Evolutionary conservation across 1,284 basidiomycete species (phyloP).

Genomic region (Flammula alnicola): DNA sequence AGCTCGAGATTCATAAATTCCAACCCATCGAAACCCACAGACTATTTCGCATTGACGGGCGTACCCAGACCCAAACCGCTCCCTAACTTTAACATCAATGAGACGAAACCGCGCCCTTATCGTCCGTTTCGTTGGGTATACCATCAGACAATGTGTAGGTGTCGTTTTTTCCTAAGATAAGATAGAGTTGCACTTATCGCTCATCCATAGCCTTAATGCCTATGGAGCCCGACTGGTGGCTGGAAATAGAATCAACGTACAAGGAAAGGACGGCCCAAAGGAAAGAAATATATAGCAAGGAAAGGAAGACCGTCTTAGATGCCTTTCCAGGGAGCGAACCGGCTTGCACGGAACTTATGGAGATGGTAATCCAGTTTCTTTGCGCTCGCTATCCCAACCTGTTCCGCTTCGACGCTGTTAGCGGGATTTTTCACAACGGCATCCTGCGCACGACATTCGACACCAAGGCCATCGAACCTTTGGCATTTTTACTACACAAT

Average conservation of each 20-base stretch:
- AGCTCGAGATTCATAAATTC: no score
- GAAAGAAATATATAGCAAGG: slow-evolving; percentile 38
- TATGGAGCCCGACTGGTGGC: slow-evolving; percentile 56
- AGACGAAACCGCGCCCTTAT: slow-evolving; percentile 50
- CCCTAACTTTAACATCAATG: slow-evolving; percentile 46
- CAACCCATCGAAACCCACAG: no score
- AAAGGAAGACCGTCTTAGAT: slow-evolving; percentile 44
- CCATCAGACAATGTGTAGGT: slow-evolving; percentile 57
- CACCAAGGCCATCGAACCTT: slow-evolving; percentile 35
- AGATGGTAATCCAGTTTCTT: slow-evolving; percentile 54
- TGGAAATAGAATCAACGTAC: slow-evolving; percentile 58
- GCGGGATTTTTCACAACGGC: slow-evolving; percentile 44
- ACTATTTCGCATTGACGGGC: slow-evolving; percentile 46
- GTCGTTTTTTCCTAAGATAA: not conserved
- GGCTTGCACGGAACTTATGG: slow-evolving; percentile 51
- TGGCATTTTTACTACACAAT: slow-evolving; percentile 49
- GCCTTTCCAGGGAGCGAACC: slow-evolving; percentile 44
- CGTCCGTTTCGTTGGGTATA: slow-evolving; percentile 58
- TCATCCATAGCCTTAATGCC: slow-evolving; percentile 42
- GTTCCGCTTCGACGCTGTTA: slow-evolving; percentile 40
- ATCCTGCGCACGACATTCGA: slow-evolving; percentile 41
- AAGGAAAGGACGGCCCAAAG: slow-evolving; percentile 46
- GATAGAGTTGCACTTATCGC: not conserved
- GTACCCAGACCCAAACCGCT: slow-evolving; percentile 47
- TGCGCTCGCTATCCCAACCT: slow-evolving; percentile 51